Evolutionary conservation across 345 rosid genomes (phyloP).

Genomic region (Raphanus raphanistrum): DNA sequence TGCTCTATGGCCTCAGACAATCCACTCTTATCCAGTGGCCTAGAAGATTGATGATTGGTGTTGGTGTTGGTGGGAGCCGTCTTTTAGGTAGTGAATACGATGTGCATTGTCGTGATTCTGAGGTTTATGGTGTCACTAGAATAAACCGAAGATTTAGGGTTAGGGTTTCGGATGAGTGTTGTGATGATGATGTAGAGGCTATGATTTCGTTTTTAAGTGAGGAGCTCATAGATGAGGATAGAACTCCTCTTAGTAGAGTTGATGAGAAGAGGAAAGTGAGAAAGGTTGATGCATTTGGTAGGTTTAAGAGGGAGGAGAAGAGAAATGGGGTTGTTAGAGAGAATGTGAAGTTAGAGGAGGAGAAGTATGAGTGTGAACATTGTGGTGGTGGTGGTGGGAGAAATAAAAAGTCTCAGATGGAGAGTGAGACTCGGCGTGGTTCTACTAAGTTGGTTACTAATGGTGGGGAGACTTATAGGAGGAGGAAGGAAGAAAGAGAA

Average conservation of each 20-base stretch:
- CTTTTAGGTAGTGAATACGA: constrained; percentile 43
- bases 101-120: constrained; percentile 37
- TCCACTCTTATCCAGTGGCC: constrained; percentile 67
- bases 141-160: constrained; percentile 45
- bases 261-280: constrained; percentile 44
- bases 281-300: constrained; percentile 18
- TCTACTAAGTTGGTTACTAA: constrained; percentile 35
- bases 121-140: constrained; percentile 45
- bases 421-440: constrained; percentile 38
- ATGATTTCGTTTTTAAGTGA: constrained; percentile 78
- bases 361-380: constrained; percentile 35
- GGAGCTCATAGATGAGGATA: constrained; percentile 50
- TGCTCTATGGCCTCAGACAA: constrained; percentile 63
- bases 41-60: constrained; percentile 56
- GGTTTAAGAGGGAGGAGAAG: neutral
- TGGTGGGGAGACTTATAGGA: constrained; percentile 34
- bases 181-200: constrained; percentile 63
- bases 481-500: constrained; percentile 43
- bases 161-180: constrained; percentile 42
- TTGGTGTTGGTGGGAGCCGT: constrained; percentile 37
- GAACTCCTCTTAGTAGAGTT: constrained; percentile 43
- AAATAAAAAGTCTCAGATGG: constrained; percentile 11
- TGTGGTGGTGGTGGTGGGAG: constrained; percentile 16
- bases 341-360: constrained; percentile 12
- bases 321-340: constrained; percentile 2